A percentile compares a stretch with the other conserved stretches of the same genome.
phyloP scores from a whole-genome alignment of 768 basidiomycete species.

The Phylloporus scabripes region DNA sequence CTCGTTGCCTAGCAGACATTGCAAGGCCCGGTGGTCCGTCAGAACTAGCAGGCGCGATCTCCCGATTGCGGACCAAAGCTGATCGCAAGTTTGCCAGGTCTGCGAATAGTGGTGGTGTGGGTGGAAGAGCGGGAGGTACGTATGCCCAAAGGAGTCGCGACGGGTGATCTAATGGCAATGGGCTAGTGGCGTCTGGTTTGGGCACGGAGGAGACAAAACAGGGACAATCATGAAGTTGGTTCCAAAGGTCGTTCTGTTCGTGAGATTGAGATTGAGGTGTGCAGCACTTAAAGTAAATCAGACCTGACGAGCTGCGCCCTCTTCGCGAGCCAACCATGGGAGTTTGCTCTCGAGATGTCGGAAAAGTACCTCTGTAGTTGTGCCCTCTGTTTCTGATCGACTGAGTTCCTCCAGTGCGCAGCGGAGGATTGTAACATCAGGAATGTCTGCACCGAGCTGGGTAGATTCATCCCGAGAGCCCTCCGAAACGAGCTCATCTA shows the following conservation, averaged over 20 bases:
- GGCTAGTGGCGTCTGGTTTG: conserved; percentile 1
- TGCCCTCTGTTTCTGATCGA: conserved; percentile 34
- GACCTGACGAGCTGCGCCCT: conserved; percentile 54
- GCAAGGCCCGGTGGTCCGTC: conserved; percentile 7
- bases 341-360: conserved; percentile 50
- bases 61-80: conserved; percentile 18
- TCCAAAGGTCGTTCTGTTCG: conserved; percentile 52
- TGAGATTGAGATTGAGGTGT: background rate
- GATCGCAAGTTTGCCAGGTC: conserved; percentile 18
- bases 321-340: conserved; percentile 50
- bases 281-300: conserved; percentile 7
- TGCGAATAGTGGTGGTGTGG: conserved; percentile 27
- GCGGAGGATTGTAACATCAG: conserved; percentile 54
- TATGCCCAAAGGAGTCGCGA: conserved; percentile 37
- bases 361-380: conserved; percentile 58
- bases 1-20: conserved; percentile 47
- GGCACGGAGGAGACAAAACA: conserved; percentile 41
- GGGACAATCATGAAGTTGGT: conserved; percentile 45
- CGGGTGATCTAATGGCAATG: conserved; percentile 11
- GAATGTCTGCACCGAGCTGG: conserved; percentile 30
- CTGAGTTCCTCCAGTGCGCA: conserved; percentile 52
- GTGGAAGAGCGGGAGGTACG: conserved; percentile 23
- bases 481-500: conserved; percentile 36
- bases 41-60: conserved; percentile 9
- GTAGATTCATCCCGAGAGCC: conserved; percentile 7